Conservation (phyloP, 2,329 filamentous ascomycete genomes). For the Furcasterigmium sp. region DNA sequence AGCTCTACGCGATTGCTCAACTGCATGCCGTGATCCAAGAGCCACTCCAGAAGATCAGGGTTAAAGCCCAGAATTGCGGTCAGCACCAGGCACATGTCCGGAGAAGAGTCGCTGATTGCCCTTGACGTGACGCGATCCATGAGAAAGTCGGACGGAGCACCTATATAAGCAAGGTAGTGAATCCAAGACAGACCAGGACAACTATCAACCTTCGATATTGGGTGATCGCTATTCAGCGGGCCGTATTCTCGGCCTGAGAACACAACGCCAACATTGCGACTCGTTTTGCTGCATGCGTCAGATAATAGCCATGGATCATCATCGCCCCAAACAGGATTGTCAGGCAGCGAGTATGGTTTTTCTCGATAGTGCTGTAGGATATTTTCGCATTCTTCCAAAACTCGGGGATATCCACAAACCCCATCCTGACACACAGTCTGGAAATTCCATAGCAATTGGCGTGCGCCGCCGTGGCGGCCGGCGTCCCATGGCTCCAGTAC, state of each 20-base stretch:
- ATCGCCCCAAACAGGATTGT: too few species aligned
- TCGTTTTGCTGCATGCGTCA: too few species aligned
- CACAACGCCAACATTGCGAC: not conserved
- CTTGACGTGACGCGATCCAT: not conserved
- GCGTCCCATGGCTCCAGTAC: not conserved
- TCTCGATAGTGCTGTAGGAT: not conserved
- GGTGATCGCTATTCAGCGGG: too few species aligned
- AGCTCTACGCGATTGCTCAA: not conserved
- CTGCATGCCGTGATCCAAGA: not conserved
- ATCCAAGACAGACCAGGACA: not conserved
- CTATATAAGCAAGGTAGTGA: not conserved
- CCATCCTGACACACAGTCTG: not conserved
- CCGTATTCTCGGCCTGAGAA: not conserved
- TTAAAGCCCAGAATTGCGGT: not conserved
- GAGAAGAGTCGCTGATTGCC: not conserved
- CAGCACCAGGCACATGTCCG: not conserved
- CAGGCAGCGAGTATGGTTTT: not conserved
- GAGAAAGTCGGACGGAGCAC: not conserved
- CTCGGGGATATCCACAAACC: not conserved
- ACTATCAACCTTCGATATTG: not conserved
- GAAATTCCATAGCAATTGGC: not conserved
- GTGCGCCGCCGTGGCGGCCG: too few species aligned
- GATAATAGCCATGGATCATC: too few species aligned
- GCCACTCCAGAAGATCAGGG: not conserved
- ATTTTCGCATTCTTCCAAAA: not conserved